Conservation (phyloP, 768 basidiomycete species). For the Cystofilobasidium macerans region DNA sequence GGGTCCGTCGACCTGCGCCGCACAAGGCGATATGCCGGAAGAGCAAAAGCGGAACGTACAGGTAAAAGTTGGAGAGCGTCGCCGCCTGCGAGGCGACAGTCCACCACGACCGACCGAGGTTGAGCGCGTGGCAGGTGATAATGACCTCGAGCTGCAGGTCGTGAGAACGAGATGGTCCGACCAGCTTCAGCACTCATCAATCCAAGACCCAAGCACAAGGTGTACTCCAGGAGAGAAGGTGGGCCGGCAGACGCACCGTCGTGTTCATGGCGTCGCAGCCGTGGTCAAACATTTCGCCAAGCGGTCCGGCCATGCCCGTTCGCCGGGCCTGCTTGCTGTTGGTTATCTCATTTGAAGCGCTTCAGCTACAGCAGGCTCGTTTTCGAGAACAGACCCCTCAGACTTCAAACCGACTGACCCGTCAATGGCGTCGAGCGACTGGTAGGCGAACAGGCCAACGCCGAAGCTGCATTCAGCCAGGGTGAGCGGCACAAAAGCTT, state of each 20-base stretch:
- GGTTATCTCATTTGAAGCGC: not conserved
- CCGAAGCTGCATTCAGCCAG: slow-evolving; percentile 73
- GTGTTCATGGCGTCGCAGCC: slow-evolving; percentile 94
- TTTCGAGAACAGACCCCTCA: not conserved
- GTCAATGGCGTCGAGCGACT: slow-evolving; percentile 78
- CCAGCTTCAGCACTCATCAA: too few species aligned
- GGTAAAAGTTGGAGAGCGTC: slow-evolving; percentile 64
- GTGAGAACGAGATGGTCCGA: not conserved
- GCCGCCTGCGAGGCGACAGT: slow-evolving; percentile 76
- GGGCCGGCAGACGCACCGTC: slow-evolving; percentile 48
- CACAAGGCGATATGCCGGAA: too few species aligned
- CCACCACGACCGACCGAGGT: slow-evolving; percentile 93
- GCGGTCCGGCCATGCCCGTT: slow-evolving; percentile 92
- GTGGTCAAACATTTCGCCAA: slow-evolving; percentile 98
- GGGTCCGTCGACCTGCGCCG: too few species aligned
- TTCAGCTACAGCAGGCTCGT: not conserved
- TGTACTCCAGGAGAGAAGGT: too few species aligned
- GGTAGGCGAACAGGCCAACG: slow-evolving; percentile 78
- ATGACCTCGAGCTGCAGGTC: slow-evolving; percentile 65
- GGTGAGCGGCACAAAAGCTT: too few species aligned
- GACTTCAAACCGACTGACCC: slow-evolving; percentile 47
- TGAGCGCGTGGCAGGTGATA: slow-evolving; percentile 69
- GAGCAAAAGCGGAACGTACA: slow-evolving; percentile 34
- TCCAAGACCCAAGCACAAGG: too few species aligned
- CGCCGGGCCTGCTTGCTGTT: slow-evolving; percentile 83